phyloP scores from a whole-genome alignment of 2,329 filamentous ascomycete genomes.

The Acarospora socialis region DNA sequence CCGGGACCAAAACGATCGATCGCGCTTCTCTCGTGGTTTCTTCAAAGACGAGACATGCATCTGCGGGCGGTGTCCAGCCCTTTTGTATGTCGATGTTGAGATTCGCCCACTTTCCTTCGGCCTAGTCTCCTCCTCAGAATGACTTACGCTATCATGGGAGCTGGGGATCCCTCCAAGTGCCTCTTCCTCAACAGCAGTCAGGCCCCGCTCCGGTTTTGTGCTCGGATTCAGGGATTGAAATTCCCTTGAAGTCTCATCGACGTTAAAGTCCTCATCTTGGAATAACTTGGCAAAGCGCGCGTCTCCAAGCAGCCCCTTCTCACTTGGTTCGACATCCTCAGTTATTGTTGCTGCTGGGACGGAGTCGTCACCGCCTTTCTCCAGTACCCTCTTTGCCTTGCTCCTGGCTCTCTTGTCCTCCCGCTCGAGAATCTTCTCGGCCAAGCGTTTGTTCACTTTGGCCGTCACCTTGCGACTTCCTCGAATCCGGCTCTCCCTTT shows the following conservation, averaged over 20 bases:
- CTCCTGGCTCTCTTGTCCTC: constrained; percentile 41
- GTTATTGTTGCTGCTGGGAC: not conserved
- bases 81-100: constrained; percentile 42
- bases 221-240: constrained; percentile 84
- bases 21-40: constrained; percentile 29
- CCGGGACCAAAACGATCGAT: constrained; percentile 45
- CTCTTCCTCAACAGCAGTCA: constrained; percentile 51
- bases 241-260: constrained; percentile 79
- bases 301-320: constrained; percentile 60
- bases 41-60: constrained; percentile 45
- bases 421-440: constrained; percentile 45
- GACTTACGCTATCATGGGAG: too few species aligned
- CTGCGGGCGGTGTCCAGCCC: constrained; percentile 35
- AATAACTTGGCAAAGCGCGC: constrained; percentile 79
- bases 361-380: constrained; percentile 41
- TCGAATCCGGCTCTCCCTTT: constrained; percentile 85
- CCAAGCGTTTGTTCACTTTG: constrained; percentile 70
- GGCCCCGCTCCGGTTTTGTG: constrained; percentile 42
- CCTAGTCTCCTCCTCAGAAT: constrained; percentile 21
- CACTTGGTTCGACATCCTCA: constrained; percentile 15
- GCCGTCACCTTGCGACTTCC: constrained; percentile 78
- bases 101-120: constrained; percentile 29
- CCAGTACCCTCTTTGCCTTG: constrained; percentile 32
- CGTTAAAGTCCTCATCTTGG: constrained; percentile 80
- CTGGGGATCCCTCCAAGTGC: constrained; percentile 35